Conservation (phyloP, 768 basidiomycete species). For the Tremella mesenterica region DNA sequence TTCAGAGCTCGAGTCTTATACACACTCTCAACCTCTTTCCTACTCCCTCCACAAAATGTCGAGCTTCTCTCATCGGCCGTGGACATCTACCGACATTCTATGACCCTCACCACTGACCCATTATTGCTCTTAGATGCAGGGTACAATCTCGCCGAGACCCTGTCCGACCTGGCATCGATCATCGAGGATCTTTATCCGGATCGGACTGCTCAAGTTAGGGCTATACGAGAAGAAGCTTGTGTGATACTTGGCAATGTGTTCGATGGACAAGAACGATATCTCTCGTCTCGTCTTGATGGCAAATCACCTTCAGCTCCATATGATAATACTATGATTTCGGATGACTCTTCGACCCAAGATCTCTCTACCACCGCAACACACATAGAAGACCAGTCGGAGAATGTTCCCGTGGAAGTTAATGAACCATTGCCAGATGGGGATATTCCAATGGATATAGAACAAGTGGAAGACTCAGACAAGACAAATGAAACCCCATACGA, state of each 20-base stretch:
- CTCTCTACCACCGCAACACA: no score
- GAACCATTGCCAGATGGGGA: conserved; percentile 12
- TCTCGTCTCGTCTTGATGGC: no score
- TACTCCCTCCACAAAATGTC: conserved; percentile 32
- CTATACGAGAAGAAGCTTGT: conserved; percentile 28
- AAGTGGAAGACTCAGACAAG: conserved; percentile 1
- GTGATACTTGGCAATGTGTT: conserved; percentile 27
- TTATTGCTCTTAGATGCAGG: conserved; percentile 34
- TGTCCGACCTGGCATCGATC: conserved; percentile 31
- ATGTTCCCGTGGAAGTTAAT: conserved; percentile 12
- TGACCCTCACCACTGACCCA: conserved; percentile 23
- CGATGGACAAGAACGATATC: conserved; percentile 34
- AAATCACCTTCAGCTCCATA: no score
- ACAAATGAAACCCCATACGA: conserved; percentile 23
- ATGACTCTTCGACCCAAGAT: no score
- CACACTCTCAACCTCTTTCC: conserved; percentile 33
- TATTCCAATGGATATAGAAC: conserved; percentile 17
- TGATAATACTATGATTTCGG: no score
- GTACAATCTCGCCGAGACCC: conserved; percentile 38
- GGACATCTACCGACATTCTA: conserved; percentile 25
- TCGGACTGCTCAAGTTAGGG: conserved; percentile 11
- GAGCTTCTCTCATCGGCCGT: conserved; percentile 23
- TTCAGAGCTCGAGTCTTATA: conserved; percentile 41
- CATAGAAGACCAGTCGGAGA: conserved; percentile 21
- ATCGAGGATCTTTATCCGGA: conserved; percentile 30